phyloP scores from a whole-genome alignment of 192 early-diverging fungal species.

The Phycomyces blakesleeanus region DNA sequence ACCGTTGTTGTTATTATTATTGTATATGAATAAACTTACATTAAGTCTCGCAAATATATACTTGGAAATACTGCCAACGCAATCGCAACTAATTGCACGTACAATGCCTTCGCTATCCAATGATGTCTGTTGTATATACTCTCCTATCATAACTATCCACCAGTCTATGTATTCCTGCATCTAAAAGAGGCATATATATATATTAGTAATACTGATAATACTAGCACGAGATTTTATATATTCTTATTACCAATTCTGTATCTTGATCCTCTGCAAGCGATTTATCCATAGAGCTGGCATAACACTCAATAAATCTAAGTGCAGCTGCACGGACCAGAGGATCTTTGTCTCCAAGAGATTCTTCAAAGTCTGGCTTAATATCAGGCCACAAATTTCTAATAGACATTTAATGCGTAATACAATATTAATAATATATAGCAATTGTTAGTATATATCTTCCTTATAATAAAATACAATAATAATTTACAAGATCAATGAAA shows the following conservation, averaged over 20 bases:
- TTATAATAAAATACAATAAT: too few relatives aligned
- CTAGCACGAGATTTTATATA: too few relatives aligned
- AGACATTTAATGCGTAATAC: too few relatives aligned
- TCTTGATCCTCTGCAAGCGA: too few relatives aligned
- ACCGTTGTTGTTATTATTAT: too few relatives aligned
- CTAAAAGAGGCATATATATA: background rate
- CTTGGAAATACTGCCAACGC: slow-evolving; percentile 39
- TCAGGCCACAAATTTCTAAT: slow-evolving; percentile 29
- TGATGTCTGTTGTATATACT: slow-evolving; percentile 42
- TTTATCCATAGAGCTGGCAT: slow-evolving; percentile 10
- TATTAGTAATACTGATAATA: too few relatives aligned
- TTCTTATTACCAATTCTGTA: too few relatives aligned
- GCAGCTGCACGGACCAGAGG: slow-evolving; percentile 34
- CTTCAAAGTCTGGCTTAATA: slow-evolving; percentile 24
- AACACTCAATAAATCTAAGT: slow-evolving; percentile 41
- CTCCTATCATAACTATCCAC: slow-evolving; percentile 41
- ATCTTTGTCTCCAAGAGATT: slow-evolving; percentile 24
- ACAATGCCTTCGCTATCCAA: slow-evolving; percentile 32
- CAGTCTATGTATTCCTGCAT: slow-evolving; percentile 20
- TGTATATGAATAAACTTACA: slow-evolving; percentile 28
- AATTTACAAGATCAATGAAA: background rate
- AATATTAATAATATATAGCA: background rate
- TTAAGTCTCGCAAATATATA: slow-evolving; percentile 38
- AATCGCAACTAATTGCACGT: slow-evolving; percentile 46
- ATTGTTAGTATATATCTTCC: background rate